These are phyloP conservation scores for Candida caryicola DNA, from an alignment of 805 yeast genomes.

Conservation along the genomic window DNA sequence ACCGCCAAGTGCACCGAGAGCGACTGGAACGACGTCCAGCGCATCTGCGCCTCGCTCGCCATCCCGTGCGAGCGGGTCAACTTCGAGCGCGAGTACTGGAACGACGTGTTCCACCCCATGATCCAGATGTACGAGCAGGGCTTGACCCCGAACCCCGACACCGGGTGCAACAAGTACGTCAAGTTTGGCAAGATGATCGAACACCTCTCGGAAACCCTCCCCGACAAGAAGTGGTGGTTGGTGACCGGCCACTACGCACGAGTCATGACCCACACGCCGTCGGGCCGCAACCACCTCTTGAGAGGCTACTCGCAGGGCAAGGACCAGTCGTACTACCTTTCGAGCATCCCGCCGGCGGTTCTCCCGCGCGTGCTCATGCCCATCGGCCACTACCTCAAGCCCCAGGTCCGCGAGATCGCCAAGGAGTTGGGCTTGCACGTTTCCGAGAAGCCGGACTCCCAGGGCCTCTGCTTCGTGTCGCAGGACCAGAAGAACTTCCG, in stretches of 20 bases:
- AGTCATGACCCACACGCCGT: constrained; percentile 34
- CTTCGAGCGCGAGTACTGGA: constrained; percentile 92
- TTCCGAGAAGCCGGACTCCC: constrained; percentile 86
- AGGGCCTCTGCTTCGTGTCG: constrained; percentile 89
- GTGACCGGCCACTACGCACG: constrained; percentile 86
- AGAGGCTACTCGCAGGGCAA: constrained; percentile 59
- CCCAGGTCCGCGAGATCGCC: constrained; percentile 71
- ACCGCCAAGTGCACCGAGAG: constrained; percentile 70
- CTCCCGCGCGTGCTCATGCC: constrained; percentile 66
- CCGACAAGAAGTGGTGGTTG: constrained; percentile 62
- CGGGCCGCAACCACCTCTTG: constrained; percentile 45
- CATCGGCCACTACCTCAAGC: constrained; percentile 73
- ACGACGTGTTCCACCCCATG: constrained; percentile 91
- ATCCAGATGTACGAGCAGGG: constrained; percentile 67
- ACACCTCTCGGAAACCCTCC: constrained; percentile 40
- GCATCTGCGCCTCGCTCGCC: constrained; percentile 54
- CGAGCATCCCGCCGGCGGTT: constrained; percentile 53
- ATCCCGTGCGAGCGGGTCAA: constrained; percentile 75
- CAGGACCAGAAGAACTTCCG: constrained; percentile 61
- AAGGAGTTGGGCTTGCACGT: constrained; percentile 49
- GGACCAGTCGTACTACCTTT: constrained; percentile 89
- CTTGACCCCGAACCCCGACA: constrained; percentile 91
- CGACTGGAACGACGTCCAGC: constrained; percentile 84
- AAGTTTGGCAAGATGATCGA: constrained; percentile 80
- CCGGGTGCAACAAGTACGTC: constrained; percentile 78